phyloP scores from a whole-genome alignment of 352 stramenopile genomes.

The Peronospora belbahrii region DNA sequence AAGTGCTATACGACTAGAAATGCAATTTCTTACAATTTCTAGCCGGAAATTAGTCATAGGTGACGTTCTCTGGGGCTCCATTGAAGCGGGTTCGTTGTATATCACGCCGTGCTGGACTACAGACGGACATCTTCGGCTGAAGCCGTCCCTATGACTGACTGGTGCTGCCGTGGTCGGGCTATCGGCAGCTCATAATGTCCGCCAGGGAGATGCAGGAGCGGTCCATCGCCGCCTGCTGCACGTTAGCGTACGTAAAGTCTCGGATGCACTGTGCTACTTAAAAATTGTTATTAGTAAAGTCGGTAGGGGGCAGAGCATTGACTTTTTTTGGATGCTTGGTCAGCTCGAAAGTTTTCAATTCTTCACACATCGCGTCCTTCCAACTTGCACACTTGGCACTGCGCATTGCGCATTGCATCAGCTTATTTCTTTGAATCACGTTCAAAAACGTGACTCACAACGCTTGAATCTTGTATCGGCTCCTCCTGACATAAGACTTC shows the following conservation, averaged over 20 bases:
- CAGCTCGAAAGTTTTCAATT: too few species aligned
- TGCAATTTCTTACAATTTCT: background rate
- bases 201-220: too few species aligned
- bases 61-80: background rate
- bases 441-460: background rate
- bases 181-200: background rate
- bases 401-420: background rate
- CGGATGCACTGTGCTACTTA: too few species aligned
- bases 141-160: background rate
- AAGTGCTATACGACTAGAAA: too few species aligned
- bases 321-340: too few species aligned
- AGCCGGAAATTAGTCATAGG: background rate
- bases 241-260: too few species aligned
- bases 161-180: background rate
- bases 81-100: background rate
- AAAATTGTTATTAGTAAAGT: too few species aligned
- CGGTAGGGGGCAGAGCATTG: slow-evolving; percentile 6
- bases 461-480: background rate
- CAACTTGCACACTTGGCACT: too few species aligned
- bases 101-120: background rate
- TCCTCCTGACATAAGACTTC: background rate
- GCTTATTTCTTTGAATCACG: background rate
- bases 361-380: background rate
- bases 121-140: background rate
- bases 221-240: too few species aligned